Percentiles rank a stretch among this genome's conserved stretches.
phyloP scores from a whole-genome alignment of 2,329 filamentous ascomycete genomes.

The Fusarium nygamai region DNA sequence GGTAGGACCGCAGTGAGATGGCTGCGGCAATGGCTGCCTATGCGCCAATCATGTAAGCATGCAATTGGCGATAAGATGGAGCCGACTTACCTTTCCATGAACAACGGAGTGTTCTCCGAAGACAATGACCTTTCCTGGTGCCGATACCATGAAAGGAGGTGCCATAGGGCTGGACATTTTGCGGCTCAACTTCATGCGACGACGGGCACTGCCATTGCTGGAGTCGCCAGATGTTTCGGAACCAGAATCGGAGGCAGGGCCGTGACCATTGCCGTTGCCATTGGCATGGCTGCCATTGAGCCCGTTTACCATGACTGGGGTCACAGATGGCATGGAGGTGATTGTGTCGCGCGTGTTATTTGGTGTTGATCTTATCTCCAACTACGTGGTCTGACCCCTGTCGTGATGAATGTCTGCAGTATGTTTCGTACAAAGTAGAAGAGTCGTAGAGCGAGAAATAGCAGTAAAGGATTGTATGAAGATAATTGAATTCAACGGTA shows the following conservation, averaged over 20 bases:
- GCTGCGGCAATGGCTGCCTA: slow-evolving; percentile 92
- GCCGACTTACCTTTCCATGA: slow-evolving; percentile 78
- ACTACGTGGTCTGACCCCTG: slow-evolving; percentile 14
- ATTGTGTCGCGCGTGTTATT: slow-evolving; percentile 20
- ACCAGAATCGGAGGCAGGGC: slow-evolving; percentile 38
- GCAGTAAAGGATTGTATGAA: neutral
- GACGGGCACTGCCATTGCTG: slow-evolving; percentile 48
- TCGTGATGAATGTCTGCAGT: slow-evolving; percentile 11
- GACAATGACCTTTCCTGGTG: slow-evolving; percentile 97
- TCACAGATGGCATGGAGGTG: slow-evolving; percentile 35
- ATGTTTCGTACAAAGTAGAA: neutral
- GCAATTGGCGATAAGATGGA: neutral
- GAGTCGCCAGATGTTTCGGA: slow-evolving; percentile 43
- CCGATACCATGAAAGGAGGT: slow-evolving; percentile 96
- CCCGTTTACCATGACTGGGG: slow-evolving; percentile 38
- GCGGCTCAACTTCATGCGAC: slow-evolving; percentile 57
- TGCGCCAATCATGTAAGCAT: slow-evolving; percentile 32
- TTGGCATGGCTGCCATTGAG: slow-evolving; percentile 34
- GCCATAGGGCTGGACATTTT: slow-evolving; percentile 74
- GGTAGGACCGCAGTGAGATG: slow-evolving; percentile 94
- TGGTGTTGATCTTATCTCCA: slow-evolving; percentile 18
- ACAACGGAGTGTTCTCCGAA: slow-evolving; percentile 99
- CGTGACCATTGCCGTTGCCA: slow-evolving; percentile 5
- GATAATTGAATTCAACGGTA: slow-evolving; percentile 5
- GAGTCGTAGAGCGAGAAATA: neutral